phyloP scores from a whole-genome alignment of 208 protist genomes.

The Crithidia acanthocephali region DNA sequence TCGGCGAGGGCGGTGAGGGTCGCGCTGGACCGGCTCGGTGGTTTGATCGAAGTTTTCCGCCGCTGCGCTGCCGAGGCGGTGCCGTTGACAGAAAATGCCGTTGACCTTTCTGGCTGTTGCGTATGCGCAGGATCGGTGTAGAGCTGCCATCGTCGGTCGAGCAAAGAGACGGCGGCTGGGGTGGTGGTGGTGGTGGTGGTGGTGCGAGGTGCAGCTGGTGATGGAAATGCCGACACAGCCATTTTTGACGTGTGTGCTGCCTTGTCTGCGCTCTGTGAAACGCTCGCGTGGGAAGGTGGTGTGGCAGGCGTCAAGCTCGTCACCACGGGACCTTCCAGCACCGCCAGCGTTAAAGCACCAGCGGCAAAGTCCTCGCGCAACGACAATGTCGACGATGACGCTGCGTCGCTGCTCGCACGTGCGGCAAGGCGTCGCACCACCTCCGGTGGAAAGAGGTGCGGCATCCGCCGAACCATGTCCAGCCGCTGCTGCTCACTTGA shows the following conservation, averaged over 20 bases:
- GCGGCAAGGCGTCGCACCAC: slow-evolving; percentile 43
- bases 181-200: not conserved
- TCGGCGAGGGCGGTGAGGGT: slow-evolving; percentile 63
- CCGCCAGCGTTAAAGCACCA: not conserved
- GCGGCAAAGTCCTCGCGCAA: not conserved
- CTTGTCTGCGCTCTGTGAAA: not conserved
- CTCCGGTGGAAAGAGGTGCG: slow-evolving; percentile 70
- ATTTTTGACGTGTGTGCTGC: too few relatives aligned
- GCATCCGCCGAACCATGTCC: slow-evolving; percentile 55
- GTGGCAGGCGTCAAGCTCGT: not conserved
- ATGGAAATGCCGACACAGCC: not conserved
- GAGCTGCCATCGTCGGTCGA: slow-evolving; percentile 20
- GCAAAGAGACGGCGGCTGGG: not conserved
- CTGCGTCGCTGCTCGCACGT: not conserved
- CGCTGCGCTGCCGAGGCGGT: not conserved
- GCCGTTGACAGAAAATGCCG: not conserved
- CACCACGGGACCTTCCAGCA: slow-evolving; percentile 17
- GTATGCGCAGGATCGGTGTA: slow-evolving; percentile 5
- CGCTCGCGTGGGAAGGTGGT: not conserved
- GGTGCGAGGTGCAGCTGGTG: not conserved
- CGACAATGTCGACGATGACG: not conserved
- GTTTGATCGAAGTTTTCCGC: slow-evolving; percentile 10
- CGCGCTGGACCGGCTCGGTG: slow-evolving; percentile 30
- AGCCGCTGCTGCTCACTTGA: slow-evolving; percentile 26
- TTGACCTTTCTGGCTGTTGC: not conserved